Evolutionary conservation across 306 rosid genomes (phyloP).

Genomic region (Corylus avellana): DNA sequence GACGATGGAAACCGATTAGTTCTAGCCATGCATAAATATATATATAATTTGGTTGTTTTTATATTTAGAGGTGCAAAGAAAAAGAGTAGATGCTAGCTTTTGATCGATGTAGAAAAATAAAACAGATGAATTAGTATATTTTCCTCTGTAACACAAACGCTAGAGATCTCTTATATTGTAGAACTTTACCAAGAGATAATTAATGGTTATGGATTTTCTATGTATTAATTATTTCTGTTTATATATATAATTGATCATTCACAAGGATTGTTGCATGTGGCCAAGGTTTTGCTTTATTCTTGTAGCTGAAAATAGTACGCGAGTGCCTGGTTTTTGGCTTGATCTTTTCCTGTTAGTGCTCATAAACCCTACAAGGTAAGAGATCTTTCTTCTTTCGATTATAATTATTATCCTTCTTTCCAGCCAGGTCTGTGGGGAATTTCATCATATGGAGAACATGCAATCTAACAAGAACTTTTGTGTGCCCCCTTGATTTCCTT

Average conservation of each 20-base stretch:
- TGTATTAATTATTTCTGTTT: neutral
- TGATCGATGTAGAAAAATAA: conserved; percentile 46
- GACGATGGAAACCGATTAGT: too few relatives aligned
- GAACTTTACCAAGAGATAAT: neutral
- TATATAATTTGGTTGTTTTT: conserved; percentile 28
- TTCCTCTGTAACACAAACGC: conserved; percentile 16
- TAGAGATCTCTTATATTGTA: conserved; percentile 35
- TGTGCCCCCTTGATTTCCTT: neutral
- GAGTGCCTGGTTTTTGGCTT: conserved; percentile 23
- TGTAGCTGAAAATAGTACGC: conserved; percentile 5
- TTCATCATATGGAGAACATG: conserved; percentile 28
- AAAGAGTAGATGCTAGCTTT: conserved; percentile 29
- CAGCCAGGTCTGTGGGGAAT: conserved; percentile 22
- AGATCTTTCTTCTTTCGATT: conserved; percentile 31
- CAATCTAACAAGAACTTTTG: conserved; percentile 18
- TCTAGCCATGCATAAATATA: conserved; percentile 19
- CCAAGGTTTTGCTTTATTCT: neutral
- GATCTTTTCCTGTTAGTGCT: conserved; percentile 23
- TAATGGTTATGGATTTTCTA: conserved; percentile 24
- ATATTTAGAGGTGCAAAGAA: conserved; percentile 38
- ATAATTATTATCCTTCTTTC: conserved; percentile 37
- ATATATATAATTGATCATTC: neutral
- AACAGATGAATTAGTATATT: neutral
- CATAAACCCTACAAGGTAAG: conserved; percentile 48
- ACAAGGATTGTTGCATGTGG: neutral